Evolutionary conservation across 306 rosid species (phyloP).

Genomic region (Inga leiocalycina): DNA sequence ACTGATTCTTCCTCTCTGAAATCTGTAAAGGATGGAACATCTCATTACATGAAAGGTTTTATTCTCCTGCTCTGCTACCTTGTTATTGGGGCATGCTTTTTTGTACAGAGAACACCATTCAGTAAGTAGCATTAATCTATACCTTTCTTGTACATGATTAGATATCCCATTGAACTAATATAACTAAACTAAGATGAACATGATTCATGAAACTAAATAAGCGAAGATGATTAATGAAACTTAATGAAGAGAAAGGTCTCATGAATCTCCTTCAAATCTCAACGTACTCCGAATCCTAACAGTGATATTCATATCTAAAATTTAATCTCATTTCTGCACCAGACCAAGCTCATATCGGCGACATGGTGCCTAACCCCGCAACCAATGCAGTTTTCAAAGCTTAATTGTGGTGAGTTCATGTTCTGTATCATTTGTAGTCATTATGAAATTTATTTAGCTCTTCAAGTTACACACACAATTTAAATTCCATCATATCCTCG

Average conservation of each 20-base stretch:
- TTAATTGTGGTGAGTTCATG: constrained; percentile 42
- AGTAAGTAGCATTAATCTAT: constrained; percentile 44
- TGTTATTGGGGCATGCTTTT: constrained; percentile 75
- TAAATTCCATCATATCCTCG: neutral
- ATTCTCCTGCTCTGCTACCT: constrained; percentile 76
- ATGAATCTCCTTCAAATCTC: neutral
- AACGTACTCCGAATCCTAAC: neutral
- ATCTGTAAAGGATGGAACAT: constrained; percentile 67
- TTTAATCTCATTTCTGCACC: neutral
- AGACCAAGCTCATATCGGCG: constrained; percentile 37
- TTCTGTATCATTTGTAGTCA: neutral
- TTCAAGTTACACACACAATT: neutral
- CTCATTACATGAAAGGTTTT: constrained; percentile 82
- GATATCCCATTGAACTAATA: neutral
- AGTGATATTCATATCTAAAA: constrained; percentile 19
- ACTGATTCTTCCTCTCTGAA: neutral
- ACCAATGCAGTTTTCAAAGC: constrained; percentile 37
- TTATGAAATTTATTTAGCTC: neutral
- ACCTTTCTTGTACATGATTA: neutral
- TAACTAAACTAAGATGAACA: neutral
- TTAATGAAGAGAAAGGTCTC: neutral
- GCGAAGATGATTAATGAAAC: neutral
- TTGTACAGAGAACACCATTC: constrained; percentile 49
- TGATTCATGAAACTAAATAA: neutral
- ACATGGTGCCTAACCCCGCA: constrained; percentile 38